Evolutionary conservation across 129 eudicot species (phyloP).

Genomic region (Saposhnikovia divaricata): DNA sequence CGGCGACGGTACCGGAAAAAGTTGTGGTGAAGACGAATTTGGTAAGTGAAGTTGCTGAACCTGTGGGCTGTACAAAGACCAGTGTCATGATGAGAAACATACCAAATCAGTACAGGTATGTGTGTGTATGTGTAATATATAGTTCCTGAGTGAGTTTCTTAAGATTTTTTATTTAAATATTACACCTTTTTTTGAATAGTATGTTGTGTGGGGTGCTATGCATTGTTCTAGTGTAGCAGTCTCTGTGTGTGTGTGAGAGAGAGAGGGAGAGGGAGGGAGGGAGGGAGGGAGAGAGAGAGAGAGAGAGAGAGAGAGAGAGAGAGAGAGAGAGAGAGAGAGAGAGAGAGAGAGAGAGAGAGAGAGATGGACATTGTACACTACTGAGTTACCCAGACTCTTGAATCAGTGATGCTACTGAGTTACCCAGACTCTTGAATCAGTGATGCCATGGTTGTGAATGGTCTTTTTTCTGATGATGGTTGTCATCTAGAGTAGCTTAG

Average conservation of each 20-base stretch:
- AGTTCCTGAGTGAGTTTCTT: not conserved
- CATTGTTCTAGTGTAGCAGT: too few species aligned
- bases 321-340: too few species aligned
- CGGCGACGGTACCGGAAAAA: not conserved
- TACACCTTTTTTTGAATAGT: not conserved
- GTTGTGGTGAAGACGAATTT: not conserved
- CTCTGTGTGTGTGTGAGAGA: too few species aligned
- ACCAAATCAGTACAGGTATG: not conserved
- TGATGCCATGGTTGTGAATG: too few species aligned
- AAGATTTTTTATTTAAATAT: not conserved
- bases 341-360: too few species aligned
- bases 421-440: not conserved
- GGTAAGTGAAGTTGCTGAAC: not conserved
- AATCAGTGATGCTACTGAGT: too few species aligned
- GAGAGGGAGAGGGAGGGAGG: too few species aligned
- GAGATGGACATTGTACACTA: too few species aligned
- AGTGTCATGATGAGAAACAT: conserved; percentile 5
- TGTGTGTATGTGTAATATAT: not conserved
- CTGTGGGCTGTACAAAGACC: not conserved
- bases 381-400: not conserved
- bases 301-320: too few species aligned
- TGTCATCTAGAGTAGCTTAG: not conserved
- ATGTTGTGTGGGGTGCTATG: too few species aligned
- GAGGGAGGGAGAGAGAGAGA: too few species aligned
- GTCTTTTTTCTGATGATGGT: not conserved